Conservation (phyloP, 768 basidiomycete genomes). For the Lepiota brunneoincarnata region DNA sequence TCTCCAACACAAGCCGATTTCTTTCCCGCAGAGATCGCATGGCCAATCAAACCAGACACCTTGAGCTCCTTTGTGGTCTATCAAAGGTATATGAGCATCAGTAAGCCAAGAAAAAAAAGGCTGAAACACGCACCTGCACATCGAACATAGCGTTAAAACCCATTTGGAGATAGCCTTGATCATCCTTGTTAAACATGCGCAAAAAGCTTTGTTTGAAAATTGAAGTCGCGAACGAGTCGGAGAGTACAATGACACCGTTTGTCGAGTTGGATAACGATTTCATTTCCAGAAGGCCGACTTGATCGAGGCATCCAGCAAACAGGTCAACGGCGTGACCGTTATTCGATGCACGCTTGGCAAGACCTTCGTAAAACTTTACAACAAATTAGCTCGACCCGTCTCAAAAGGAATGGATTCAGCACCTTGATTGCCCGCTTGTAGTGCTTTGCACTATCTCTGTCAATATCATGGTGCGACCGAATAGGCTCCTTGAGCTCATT, state of each 20-base stretch:
- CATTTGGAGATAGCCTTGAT: constrained; percentile 90
- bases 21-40: constrained; percentile 96
- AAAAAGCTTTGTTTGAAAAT: constrained; percentile 99
- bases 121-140: constrained; percentile 64
- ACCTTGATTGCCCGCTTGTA: constrained; percentile 97
- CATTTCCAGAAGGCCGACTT: constrained; percentile 98
- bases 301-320: constrained; percentile 96
- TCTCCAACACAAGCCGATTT: constrained; percentile 96
- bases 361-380: constrained; percentile 87
- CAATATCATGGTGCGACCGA: constrained; percentile 98
- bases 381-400: constrained; percentile 8
- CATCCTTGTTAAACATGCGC: constrained; percentile 89
- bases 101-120: neutral
- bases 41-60: constrained; percentile 96
- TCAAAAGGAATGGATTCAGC: constrained; percentile 13
- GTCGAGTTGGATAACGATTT: constrained; percentile 93
- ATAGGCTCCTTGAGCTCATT: constrained; percentile 97
- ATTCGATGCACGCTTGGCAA: constrained; percentile 89
- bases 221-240: constrained; percentile 95
- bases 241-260: constrained; percentile 93
- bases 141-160: constrained; percentile 99
- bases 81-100: neutral
- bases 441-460: constrained; percentile 94
- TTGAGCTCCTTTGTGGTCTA: constrained; percentile 99
- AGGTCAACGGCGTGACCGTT: constrained; percentile 95